These are phyloP conservation scores for Oryza meridionalis DNA, from an alignment of 176 grass and related monocot species.

Conservation along the genomic window DNA sequence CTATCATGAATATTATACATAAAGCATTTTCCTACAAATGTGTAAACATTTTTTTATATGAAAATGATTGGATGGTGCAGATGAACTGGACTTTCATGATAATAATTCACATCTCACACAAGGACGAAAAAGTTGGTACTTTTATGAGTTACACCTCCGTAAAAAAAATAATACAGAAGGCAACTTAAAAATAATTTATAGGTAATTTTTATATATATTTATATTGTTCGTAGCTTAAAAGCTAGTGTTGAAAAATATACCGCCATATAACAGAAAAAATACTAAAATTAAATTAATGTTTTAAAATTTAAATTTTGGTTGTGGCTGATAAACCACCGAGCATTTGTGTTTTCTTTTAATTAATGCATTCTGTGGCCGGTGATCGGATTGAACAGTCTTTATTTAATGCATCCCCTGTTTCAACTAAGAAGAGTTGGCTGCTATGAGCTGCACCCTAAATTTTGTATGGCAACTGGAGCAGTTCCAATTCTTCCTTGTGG, in stretches of 20 bases:
- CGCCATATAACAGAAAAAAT: too few relatives aligned
- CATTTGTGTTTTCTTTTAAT: background rate
- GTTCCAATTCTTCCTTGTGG: conserved; percentile 11
- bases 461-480: background rate
- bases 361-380: background rate
- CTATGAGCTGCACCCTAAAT: background rate
- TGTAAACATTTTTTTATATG: background rate
- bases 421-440: background rate
- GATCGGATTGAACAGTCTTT: background rate
- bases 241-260: too few relatives aligned
- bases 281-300: too few relatives aligned
- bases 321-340: too few relatives aligned
- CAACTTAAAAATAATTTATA: too few relatives aligned
- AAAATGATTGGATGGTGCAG: background rate
- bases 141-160: too few relatives aligned
- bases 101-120: background rate
- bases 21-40: background rate
- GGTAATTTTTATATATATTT: too few relatives aligned
- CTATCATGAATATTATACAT: background rate
- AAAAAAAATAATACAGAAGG: too few relatives aligned
- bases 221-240: too few relatives aligned
- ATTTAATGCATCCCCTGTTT: background rate
- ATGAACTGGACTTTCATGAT: background rate
- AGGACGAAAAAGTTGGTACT: background rate
- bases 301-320: too few relatives aligned